A percentile compares a stretch with the other conserved stretches of the same genome.
These are phyloP conservation scores for Phenoliferia sp. DNA, from an alignment of 1,284 basidiomycete species.

Conservation along the genomic window DNA sequence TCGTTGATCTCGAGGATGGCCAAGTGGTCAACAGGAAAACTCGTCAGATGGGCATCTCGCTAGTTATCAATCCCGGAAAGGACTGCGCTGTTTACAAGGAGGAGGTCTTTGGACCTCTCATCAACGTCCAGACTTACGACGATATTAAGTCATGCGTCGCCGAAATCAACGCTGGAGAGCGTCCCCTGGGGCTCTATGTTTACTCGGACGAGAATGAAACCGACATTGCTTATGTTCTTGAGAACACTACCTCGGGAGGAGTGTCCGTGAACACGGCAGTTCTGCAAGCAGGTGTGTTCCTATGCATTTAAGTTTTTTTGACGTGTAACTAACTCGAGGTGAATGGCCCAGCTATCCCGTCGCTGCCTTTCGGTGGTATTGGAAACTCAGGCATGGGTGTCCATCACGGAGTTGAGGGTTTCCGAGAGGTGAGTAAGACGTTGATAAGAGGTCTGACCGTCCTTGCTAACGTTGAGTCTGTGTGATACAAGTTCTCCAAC, in stretches of 20 bases:
- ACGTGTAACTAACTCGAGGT: too few species aligned
- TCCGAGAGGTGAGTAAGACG: not conserved
- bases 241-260: not conserved
- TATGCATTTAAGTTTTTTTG: too few species aligned
- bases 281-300: not conserved
- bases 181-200: slow-evolving; percentile 44
- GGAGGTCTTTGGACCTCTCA: slow-evolving; percentile 46
- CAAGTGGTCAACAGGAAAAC: slow-evolving; percentile 35
- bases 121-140: slow-evolving; percentile 38
- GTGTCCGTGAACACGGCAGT: not conserved
- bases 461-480: not conserved
- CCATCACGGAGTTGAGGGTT: not conserved
- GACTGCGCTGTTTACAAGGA: slow-evolving; percentile 20
- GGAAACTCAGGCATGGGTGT: slow-evolving; percentile 14
- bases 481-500: not conserved
- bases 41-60: not conserved
- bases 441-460: not conserved
- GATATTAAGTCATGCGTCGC: slow-evolving; percentile 15
- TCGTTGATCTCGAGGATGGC: slow-evolving; percentile 40
- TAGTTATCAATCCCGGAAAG: not conserved
- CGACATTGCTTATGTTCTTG: not conserved
- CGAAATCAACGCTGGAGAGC: slow-evolving; percentile 40
- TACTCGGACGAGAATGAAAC: slow-evolving; percentile 36
- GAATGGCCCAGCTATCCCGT: slow-evolving; percentile 25
- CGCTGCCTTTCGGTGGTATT: slow-evolving; percentile 33